Base-by-base conservation (phyloP, 495 filamentous ascomycete species). In the Penicillium atrosanguineum region DNA sequence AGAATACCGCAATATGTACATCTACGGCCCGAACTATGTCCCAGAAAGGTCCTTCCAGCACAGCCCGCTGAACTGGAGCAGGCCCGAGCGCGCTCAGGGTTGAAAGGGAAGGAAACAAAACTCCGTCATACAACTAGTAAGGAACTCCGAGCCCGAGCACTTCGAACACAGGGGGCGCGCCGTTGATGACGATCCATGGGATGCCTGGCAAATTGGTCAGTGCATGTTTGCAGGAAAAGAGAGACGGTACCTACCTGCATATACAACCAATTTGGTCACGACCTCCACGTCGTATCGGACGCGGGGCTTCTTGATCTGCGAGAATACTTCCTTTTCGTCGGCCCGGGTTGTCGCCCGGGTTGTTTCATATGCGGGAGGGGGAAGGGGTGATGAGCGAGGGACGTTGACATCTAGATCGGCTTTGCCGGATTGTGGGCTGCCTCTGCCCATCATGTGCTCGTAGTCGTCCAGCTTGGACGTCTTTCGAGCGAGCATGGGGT, bases 201-300 rank as follows among this genome's bases (percentile, higher is more conserved):
- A 71, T 71, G n/a, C 69, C 69, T 69, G 34, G 16, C 43, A 19
- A 9, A 41, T 15, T 37, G 5, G 21, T 57, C 26, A 62, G 52
- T 41, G 26, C 20, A 21, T 46, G 15, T 37, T 8, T 16, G 18
- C 16, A 38, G 16, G 14, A 44, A 46, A 34, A 50, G 11, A 45
- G 6, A 29, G 16, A n/a, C 34, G 36, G 25, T 3, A 74, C 82
- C 57, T 75, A 95, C 93, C 94, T 53, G 86, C 79, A 78, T 98
- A 98, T 38, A 98, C 91, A 62, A 98, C 87, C 47, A 98, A 74
- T 72, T 96, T 97, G 16, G 94, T 97, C 39, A 97, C 83, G 19
- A 98, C 93, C 66, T 98, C 94, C 8, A 97, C 93, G 73, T 98
- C 94, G 64, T 98, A 98, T 56, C 91, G 79, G 26, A 96, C 91